Conservation (phyloP, 2,329 filamentous ascomycete species). For the Cercospora sesami region DNA sequence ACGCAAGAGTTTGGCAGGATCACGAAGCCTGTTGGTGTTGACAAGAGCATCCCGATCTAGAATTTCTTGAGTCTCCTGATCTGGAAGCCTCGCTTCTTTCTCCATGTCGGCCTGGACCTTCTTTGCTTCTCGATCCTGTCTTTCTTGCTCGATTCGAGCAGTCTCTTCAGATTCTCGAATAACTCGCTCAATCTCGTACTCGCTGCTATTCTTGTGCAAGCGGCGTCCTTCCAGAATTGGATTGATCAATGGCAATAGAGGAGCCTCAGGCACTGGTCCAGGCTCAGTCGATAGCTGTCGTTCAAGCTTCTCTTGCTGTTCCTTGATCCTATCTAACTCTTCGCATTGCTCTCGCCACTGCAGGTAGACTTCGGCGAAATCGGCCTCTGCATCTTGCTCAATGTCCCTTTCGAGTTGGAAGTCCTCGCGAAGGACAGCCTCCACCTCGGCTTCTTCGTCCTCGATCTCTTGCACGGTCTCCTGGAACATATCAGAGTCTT, state of each 20-base stretch:
- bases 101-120: constrained; percentile 72
- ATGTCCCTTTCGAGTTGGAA: constrained; percentile 35
- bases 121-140: constrained; percentile 52
- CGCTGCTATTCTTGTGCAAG: constrained; percentile 62
- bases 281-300: constrained; percentile 39
- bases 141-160: constrained; percentile 67
- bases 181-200: constrained; percentile 71
- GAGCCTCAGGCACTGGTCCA: constrained; percentile 49
- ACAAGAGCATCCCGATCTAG: constrained; percentile 60
- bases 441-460: constrained; percentile 40
- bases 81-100: constrained; percentile 73
- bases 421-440: constrained; percentile 32
- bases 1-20: constrained; percentile 66
- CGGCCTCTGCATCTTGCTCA: constrained; percentile 30
- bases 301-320: constrained; percentile 42
- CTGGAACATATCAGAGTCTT: constrained; percentile 43
- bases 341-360: constrained; percentile 46
- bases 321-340: constrained; percentile 44
- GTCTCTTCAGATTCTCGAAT: constrained; percentile 72
- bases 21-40: constrained; percentile 65
- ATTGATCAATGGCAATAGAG: constrained; percentile 25
- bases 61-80: constrained; percentile 65
- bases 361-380: constrained; percentile 44
- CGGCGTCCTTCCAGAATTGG: constrained; percentile 57
- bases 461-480: constrained; percentile 41